Evolutionary conservation across 352 stramenopile species (phyloP), one percentile per base, ranked within the genome.

Genomic region (Phytophthora parvispora): DNA sequence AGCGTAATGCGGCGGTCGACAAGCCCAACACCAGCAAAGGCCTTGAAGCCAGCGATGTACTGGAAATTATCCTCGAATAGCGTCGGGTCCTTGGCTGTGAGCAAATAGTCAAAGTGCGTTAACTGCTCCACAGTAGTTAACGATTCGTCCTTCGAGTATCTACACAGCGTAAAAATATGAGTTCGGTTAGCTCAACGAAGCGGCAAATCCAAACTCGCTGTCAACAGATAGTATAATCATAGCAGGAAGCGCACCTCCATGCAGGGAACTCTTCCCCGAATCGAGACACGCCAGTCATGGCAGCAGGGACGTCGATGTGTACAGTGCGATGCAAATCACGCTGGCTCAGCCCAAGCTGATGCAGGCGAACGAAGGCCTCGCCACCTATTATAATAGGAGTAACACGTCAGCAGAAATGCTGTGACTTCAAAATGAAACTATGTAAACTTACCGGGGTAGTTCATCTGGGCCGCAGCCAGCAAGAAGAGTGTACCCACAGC

Each of bases 251-350:
- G 27, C 66, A 95, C 86, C 74, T 93, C 89, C 90, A 97, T 0
- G 67, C 55, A 1, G 77, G 27, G 34, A 91, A 94, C 63, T 92
- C 85, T 70, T 97, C 84, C n/a, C 89, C 87, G 61, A 97, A 97
- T 42, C 89, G 84, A 34, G 87, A 96, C 16, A 99, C 95, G 28
- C 97, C 97, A 1, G 94, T 98, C 96, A 99, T 99, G 9, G 97
- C 96, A 15, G 97, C 81, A 8, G 91, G 80, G 4, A 98, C 94
- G 72, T 98, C 95, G 67, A 99, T 97, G 64, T 99, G 90, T 36
- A 98, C 85, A 16, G 52, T 80, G 7, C 70, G 75, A 40, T 69
- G 67, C 16, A 81, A 52, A 8, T 81, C 13, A 5, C 68, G 67
- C 24, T 90, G 58, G 2, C 63, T 67, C 3, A 28, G 18, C 8